These are phyloP conservation scores for Aspergillus baeticus DNA, from an alignment of 495 filamentous ascomycete genomes.

Conservation along the genomic window DNA sequence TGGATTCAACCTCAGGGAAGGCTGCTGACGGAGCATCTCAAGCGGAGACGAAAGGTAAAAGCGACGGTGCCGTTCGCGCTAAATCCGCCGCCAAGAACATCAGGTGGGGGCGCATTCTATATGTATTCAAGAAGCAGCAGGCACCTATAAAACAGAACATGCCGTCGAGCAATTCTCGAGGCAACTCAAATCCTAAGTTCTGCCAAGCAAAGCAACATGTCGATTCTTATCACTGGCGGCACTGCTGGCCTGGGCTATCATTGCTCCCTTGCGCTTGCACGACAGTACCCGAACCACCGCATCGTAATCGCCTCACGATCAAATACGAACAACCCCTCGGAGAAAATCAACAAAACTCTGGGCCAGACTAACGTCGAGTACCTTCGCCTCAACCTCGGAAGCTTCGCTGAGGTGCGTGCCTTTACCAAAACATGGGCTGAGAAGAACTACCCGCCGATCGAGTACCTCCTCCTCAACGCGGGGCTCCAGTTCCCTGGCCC, in stretches of 20 bases:
- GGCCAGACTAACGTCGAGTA: background rate
- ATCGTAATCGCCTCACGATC: background rate
- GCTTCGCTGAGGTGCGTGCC: background rate
- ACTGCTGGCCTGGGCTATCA: slow-evolving; percentile 5
- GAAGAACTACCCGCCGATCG: background rate
- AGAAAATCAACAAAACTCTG: background rate
- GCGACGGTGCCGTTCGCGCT: too few species aligned
- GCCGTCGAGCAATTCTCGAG: too few species aligned
- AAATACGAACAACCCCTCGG: background rate
- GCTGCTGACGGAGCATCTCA: too few species aligned
- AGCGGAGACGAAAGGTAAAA: too few species aligned
- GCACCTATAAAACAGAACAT: too few species aligned
- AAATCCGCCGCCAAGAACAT: background rate
- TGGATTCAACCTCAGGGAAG: too few species aligned
- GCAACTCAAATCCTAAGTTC: too few species aligned
- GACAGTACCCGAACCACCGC: slow-evolving; percentile 3
- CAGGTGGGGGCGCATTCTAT: too few species aligned
- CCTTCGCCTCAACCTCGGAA: slow-evolving; percentile 2
- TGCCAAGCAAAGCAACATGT: background rate
- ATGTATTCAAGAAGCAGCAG: too few species aligned
- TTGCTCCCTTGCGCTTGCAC: slow-evolving; percentile 1
- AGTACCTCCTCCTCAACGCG: slow-evolving; percentile 8
- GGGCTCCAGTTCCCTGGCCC: slow-evolving; percentile 1
- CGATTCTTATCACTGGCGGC: slow-evolving; percentile 6
- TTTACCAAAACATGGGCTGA: background rate